Evolutionary conservation across 2,329 filamentous ascomycete species (phyloP), one percentile per base, ranked within the genome.

Genomic region (Scolecobasidium constrictum): DNA sequence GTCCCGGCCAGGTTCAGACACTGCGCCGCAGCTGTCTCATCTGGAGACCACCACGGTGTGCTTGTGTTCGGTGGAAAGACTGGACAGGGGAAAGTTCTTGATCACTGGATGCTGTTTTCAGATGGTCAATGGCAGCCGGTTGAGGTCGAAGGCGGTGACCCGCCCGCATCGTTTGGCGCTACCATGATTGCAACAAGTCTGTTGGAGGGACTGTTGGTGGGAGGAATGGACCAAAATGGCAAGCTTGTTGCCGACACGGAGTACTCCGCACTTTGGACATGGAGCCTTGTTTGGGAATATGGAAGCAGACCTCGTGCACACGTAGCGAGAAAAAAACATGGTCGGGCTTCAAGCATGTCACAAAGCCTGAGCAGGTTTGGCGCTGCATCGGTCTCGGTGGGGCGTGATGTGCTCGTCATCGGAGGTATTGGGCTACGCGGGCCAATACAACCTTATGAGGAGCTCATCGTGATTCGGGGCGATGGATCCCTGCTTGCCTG

Each of bases 1-100:
- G 80, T 81, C 0, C 53, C 66, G n/a, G 72, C 81, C 7, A 68
- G 87, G 18, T 94, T 83, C 60, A 72, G 90, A 40, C 90, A 95
- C 55, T 75, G 76, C 45, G 73, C 80, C 21, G 67, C 77, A 11
- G 56, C 59, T 12, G 54, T 76, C 26, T 52, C 53, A 23, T 40
- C 66, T 49, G 20, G 49, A 40, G 50, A 54, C 57, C 46, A 61
- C 67, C 51, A 54, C 19, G 61, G 59, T 4, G 58, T 69, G 13
- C 52, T 71, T 16, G 53, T 68, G 4, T 68, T 65, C 46, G 67
- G 68, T 33, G 67, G 67, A 35, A 68, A 63, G 50, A 60, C 60
- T 11, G 61, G 62, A 43, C 51, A 60, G 49, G 65, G 65, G 19
- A 53, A 56, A 39, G 58, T 64, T 4, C 52, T 69, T 6, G 54